Percentiles rank a stretch among this genome's conserved stretches.
Conservation (phyloP, 345 rosid species). For the Linum lewisii region DNA sequence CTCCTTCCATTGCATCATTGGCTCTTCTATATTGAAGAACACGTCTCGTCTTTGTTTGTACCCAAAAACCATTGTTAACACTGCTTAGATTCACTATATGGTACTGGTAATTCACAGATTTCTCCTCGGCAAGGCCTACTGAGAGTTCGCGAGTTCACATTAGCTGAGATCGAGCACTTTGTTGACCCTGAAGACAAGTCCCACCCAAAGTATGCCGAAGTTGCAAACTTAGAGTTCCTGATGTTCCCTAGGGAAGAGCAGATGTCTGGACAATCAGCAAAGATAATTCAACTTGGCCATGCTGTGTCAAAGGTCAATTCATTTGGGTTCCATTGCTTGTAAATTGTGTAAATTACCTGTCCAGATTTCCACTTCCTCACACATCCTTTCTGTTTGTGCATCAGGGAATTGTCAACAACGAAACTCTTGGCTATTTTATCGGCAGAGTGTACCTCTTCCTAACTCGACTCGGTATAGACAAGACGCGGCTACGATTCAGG, state of each 20-base stretch:
- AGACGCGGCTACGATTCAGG: slow-evolving; percentile 67
- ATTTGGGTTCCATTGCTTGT: not conserved
- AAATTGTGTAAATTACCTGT: not conserved
- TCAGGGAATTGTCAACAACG: slow-evolving; percentile 87
- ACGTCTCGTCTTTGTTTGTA: too few species aligned
- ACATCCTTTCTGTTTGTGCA: slow-evolving; percentile 1
- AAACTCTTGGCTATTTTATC: slow-evolving; percentile 91
- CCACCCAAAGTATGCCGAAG: slow-evolving; percentile 72
- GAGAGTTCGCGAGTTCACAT: slow-evolving; percentile 87
- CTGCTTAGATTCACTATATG: too few species aligned
- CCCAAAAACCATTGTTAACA: too few species aligned
- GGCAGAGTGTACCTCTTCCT: slow-evolving; percentile 92
- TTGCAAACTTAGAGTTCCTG: slow-evolving; percentile 56
- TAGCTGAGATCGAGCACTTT: slow-evolving; percentile 95
- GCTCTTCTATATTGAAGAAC: too few species aligned
- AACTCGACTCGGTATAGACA: slow-evolving; percentile 68
- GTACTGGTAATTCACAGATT: slow-evolving; percentile 50
- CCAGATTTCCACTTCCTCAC: not conserved
- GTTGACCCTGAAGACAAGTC: slow-evolving; percentile 94
- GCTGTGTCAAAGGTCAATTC: slow-evolving; percentile 66
- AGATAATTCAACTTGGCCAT: slow-evolving; percentile 47
- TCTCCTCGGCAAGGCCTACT: slow-evolving; percentile 99
- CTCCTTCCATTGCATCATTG: slow-evolving; percentile 5
- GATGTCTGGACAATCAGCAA: slow-evolving; percentile 78
- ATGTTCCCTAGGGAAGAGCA: slow-evolving; percentile 93